Evolutionary conservation across 495 filamentous ascomycete species (phyloP).

Genomic region (Aspergillus asperescens): DNA sequence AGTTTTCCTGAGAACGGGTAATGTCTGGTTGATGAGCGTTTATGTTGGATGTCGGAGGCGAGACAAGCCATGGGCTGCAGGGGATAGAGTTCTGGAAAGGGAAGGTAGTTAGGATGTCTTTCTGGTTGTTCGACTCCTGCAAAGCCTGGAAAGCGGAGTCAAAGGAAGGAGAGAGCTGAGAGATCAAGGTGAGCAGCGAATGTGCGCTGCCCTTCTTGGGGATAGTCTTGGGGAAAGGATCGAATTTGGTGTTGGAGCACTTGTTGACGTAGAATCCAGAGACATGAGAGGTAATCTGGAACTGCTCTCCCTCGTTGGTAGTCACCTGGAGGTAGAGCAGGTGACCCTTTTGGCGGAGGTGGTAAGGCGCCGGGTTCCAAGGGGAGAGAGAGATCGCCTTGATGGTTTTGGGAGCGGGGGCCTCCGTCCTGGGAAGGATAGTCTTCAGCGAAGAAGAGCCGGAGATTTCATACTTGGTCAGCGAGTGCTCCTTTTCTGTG

Average conservation of each 20-base stretch:
- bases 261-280: constrained; percentile 97
- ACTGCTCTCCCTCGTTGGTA: constrained; percentile 87
- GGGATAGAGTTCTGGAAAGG: constrained; percentile 91
- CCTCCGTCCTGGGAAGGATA: constrained; percentile 61
- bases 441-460: constrained; percentile 59
- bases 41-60: constrained; percentile 54
- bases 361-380: constrained; percentile 95
- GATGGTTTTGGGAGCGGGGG: constrained; percentile 74
- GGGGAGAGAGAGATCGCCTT: constrained; percentile 82
- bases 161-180: constrained; percentile 77
- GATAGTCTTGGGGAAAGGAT: constrained; percentile 68
- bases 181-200: constrained; percentile 78
- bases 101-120: constrained; percentile 87
- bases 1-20: constrained; percentile 87
- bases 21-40: constrained; percentile 74
- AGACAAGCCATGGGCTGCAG: constrained; percentile 86
- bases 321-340: constrained; percentile 83
- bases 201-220: constrained; percentile 71
- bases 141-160: constrained; percentile 62
- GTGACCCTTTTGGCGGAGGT: constrained; percentile 86
- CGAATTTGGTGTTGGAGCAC: constrained; percentile 84
- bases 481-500: constrained; percentile 50
- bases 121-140: constrained; percentile 73
- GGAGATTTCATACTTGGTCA: constrained; percentile 70
- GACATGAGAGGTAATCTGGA: constrained; percentile 87